Evolutionary conservation across 768 basidiomycete genomes (phyloP).

Genomic region (Tulasnella calospora): DNA sequence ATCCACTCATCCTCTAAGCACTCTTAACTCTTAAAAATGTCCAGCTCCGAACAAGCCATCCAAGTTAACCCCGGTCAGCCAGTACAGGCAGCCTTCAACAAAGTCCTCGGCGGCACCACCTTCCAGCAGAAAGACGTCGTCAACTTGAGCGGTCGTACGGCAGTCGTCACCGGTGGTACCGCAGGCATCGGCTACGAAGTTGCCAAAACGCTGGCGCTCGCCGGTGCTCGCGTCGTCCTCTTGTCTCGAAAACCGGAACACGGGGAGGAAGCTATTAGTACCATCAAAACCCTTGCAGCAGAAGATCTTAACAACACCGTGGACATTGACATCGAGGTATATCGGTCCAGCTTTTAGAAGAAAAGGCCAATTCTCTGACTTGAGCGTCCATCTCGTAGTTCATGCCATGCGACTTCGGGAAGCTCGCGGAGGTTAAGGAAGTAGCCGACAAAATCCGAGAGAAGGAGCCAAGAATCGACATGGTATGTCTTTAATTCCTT

Average conservation of each 20-base stretch:
- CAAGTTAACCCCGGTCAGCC: conserved; percentile 24
- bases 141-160: conserved; percentile 25
- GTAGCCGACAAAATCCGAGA: conserved; percentile 33
- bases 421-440: conserved; percentile 32
- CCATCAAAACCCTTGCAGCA: conserved; percentile 29
- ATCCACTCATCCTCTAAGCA: background rate
- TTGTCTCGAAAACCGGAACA: conserved; percentile 32
- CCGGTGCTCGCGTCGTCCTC: conserved; percentile 34
- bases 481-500: conserved; percentile 25
- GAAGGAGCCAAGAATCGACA: conserved; percentile 29
- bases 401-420: conserved; percentile 34
- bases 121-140: conserved; percentile 25
- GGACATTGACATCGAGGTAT: conserved; percentile 13
- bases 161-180: conserved; percentile 36
- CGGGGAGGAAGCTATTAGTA: conserved; percentile 32
- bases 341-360: background rate
- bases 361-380: background rate
- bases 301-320: conserved; percentile 24
- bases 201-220: conserved; percentile 34
- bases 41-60: conserved; percentile 9
- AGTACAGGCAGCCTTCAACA: conserved; percentile 22
- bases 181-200: conserved; percentile 37
- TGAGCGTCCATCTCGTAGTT: background rate
- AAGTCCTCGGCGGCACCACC: conserved; percentile 19
- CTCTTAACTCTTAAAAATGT: background rate